phyloP scores from a whole-genome alignment of 2,329 filamentous ascomycete species.

The Fusarium odoratissimum region DNA sequence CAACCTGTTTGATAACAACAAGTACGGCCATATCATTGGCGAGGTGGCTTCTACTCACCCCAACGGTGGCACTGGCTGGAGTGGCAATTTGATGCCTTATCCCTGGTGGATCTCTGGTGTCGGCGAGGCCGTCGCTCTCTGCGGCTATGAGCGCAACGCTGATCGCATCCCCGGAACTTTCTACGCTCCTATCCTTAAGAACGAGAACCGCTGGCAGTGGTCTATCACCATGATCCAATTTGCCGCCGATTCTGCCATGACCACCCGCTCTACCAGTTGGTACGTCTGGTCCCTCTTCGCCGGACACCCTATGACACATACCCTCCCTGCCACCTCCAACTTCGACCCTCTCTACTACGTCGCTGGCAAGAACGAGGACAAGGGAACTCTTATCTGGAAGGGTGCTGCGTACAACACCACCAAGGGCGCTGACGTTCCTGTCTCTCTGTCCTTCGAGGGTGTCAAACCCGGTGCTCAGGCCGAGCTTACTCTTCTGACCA shows the following conservation, averaged over 20 bases:
- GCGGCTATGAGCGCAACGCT: conserved; percentile 73
- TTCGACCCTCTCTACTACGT: conserved; percentile 63
- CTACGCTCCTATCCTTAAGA: conserved; percentile 63
- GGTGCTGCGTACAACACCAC: conserved; percentile 65
- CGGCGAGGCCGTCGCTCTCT: conserved; percentile 72
- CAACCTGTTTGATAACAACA: conserved; percentile 63
- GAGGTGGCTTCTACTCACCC: conserved; percentile 65
- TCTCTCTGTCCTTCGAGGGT: conserved; percentile 60
- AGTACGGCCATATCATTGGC: conserved; percentile 53
- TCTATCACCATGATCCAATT: conserved; percentile 63
- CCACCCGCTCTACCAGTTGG: conserved; percentile 63
- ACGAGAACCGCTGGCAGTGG: conserved; percentile 64
- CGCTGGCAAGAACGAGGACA: conserved; percentile 57
- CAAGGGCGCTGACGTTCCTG: conserved; percentile 55
- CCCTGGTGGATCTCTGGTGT: conserved; percentile 70
- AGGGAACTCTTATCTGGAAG: conserved; percentile 60
- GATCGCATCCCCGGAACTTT: conserved; percentile 66
- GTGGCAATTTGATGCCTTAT: conserved; percentile 58
- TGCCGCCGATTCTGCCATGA: conserved; percentile 60
- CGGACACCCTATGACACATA: conserved; percentile 58
- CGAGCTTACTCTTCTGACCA: conserved; percentile 59
- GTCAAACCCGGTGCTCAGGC: conserved; percentile 54
- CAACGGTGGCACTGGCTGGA: conserved; percentile 63
- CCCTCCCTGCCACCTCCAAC: conserved; percentile 56
- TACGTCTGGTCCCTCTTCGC: conserved; percentile 63